Conservation (phyloP, 2,329 filamentous ascomycete genomes). For the Zopfia rhizophila region DNA sequence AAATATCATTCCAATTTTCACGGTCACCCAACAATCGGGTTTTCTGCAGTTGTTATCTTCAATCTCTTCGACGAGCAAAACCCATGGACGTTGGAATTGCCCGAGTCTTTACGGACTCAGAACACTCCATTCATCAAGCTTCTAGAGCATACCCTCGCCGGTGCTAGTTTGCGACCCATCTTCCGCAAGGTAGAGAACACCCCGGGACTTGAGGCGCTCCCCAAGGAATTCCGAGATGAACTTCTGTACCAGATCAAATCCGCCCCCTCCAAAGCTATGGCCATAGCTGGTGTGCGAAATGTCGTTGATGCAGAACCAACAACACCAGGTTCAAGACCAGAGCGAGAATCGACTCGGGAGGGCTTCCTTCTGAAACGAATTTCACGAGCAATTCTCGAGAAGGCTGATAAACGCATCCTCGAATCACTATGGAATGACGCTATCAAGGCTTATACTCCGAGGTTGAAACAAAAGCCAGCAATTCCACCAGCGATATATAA, state of each 20-base stretch:
- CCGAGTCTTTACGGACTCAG: conserved; percentile 29
- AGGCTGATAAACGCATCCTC: conserved; percentile 23
- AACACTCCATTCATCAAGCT: conserved; percentile 40
- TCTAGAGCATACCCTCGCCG: conserved; percentile 35
- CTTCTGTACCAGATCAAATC: conserved; percentile 30
- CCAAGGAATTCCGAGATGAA: conserved; percentile 24
- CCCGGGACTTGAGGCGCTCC: conserved; percentile 24
- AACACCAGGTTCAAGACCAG: conserved; percentile 7
- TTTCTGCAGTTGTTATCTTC: conserved; percentile 46
- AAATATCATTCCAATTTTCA: conserved; percentile 33
- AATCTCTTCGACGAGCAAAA: conserved; percentile 33
- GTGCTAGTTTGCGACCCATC: conserved; percentile 26
- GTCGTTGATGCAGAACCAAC: conserved; percentile 1
- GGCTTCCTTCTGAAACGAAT: conserved; percentile 40
- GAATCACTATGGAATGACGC: conserved; percentile 38
- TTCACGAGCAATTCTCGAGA: conserved; percentile 31
- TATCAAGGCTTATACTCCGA: conserved; percentile 26
- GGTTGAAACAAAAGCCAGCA: conserved; percentile 11
- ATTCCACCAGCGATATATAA: conserved; percentile 52
- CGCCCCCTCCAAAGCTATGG: conserved; percentile 36
- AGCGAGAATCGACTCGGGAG: conserved; percentile 30
- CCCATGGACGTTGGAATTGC: conserved; percentile 19
- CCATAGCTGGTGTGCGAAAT: conserved; percentile 17
- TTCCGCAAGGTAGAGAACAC: conserved; percentile 17
- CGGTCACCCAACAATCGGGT: conserved; percentile 29